Conservation (phyloP, 225 moss, liverwort and hornwort species). For the Ulota crispa region DNA sequence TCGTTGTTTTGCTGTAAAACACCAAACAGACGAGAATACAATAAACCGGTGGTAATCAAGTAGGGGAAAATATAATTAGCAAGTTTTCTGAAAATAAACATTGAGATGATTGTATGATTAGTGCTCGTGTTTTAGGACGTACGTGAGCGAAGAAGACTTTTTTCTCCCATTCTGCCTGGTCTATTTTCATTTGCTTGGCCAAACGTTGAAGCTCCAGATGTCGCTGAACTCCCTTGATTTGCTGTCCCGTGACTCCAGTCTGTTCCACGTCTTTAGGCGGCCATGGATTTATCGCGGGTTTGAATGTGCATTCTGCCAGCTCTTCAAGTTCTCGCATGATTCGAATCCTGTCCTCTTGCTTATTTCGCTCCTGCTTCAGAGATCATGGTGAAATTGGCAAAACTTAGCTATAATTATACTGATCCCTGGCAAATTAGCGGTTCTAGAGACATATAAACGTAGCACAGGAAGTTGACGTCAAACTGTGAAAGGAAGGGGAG, state of each 20-base stretch:
- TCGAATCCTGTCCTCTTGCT: slow-evolving; percentile 63
- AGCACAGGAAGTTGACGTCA: neutral
- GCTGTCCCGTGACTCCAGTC: slow-evolving; percentile 29
- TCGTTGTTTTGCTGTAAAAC: slow-evolving; percentile 41
- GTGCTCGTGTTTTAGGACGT: slow-evolving; percentile 1
- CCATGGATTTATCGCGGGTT: slow-evolving; percentile 60
- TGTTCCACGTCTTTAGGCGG: slow-evolving; percentile 61
- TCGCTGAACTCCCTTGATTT: slow-evolving; percentile 82
- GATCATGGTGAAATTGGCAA: slow-evolving; percentile 8
- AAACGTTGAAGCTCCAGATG: slow-evolving; percentile 84
- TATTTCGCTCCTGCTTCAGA: slow-evolving; percentile 67
- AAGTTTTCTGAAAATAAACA: neutral
- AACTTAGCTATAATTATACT: neutral
- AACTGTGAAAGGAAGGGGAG: neutral
- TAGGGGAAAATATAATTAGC: neutral
- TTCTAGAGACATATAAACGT: neutral
- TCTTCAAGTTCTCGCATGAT: slow-evolving; percentile 73
- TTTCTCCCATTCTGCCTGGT: slow-evolving; percentile 92
- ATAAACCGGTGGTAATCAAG: neutral
- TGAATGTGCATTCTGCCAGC: slow-evolving; percentile 90
- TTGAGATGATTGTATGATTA: neutral
- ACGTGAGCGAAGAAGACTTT: slow-evolving; percentile 85
- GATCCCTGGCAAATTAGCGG: neutral
- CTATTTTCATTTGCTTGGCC: slow-evolving; percentile 89
- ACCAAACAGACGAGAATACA: neutral